Evolutionary conservation across 441 rosid species (phyloP), one percentile per base, ranked within the genome.

Genomic region (Syzygium syzygioides): DNA sequence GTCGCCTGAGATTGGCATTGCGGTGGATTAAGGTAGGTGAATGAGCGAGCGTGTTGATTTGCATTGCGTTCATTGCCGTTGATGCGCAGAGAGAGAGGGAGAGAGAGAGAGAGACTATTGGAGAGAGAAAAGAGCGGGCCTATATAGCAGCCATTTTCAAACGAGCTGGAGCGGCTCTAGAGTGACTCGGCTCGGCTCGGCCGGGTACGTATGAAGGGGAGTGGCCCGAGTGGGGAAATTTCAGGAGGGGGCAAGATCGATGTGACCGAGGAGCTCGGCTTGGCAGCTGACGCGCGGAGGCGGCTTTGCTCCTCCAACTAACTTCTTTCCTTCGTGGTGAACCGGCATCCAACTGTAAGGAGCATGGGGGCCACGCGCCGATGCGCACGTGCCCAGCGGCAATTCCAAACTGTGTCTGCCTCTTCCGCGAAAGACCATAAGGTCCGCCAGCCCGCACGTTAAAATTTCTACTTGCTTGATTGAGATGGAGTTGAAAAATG

Each of bases 1-100:
- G 90, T 23, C 71, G 86, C 50, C 87, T 91, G n/a, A 88, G 89
- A 85, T 89, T 88, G 23, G 90, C 64, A 83, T 85, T 25, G 64
- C 12, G 86, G 76, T 37, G 86, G 57, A 41, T 20, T 71, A 90
- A 59, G 56, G 91, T 79, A 86, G 45, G 55, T 62, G 90, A 55
- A 55, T 71, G 89, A 28, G 79, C 62, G 45, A 93, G 85, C 85
- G 93, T 3, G 90, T 91, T 91, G 92, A 91, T 88, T 79, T 89
- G 91, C 91, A 90, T 91, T 57, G 90, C 91, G 91, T 68, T 41
- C 12, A 52, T 37, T 76, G 52, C 52, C 86, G n/a, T 85, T 8
- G 18, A 79, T 55, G 52, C 18, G 28, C 37, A 23, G 48, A 32
- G 14, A 30, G 28, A 34, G 14, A 79, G 3, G 26, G 25, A 12